These are phyloP conservation scores for Collariella sp. DNA, from an alignment of 495 filamentous ascomycete species.

Conservation along the genomic window DNA sequence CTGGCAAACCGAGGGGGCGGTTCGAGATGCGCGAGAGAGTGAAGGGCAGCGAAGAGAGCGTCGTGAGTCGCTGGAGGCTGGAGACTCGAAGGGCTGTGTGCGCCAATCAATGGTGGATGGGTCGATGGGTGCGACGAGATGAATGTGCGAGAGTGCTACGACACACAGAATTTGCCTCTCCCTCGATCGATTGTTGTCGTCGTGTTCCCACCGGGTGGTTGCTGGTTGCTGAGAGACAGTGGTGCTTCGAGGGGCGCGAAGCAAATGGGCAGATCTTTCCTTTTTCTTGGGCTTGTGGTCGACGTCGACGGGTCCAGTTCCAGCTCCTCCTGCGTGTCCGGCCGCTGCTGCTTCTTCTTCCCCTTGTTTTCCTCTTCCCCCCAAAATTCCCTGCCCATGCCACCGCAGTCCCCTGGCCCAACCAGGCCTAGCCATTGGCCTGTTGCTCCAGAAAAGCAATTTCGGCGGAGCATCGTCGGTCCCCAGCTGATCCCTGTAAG, in stretches of 20 bases:
- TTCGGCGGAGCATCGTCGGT: conserved; percentile 27
- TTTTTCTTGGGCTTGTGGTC: not conserved
- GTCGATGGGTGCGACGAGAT: not conserved
- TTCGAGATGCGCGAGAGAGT: not conserved
- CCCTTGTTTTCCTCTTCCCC: conserved; percentile 4
- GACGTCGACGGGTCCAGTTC: no score
- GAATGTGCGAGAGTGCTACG: not conserved
- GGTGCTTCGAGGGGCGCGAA: not conserved
- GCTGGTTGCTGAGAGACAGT: not conserved
- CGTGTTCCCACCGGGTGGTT: conserved; percentile 4
- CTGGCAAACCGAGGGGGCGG: not conserved
- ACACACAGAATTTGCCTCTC: not conserved
- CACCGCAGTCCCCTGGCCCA: conserved; percentile 10
- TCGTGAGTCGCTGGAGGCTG: conserved; percentile 8
- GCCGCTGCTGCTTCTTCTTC: not conserved
- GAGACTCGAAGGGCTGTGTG: not conserved
- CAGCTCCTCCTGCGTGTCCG: not conserved
- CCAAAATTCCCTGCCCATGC: conserved; percentile 5
- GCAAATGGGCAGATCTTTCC: conserved; percentile 7
- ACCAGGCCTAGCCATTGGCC: conserved; percentile 18
- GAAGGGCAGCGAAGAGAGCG: conserved; percentile 5
- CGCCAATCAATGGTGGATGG: not conserved
- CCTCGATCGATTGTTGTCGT: not conserved
- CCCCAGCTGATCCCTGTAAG: conserved; percentile 27
- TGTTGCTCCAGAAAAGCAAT: conserved; percentile 26